A percentile compares a stretch with the other conserved stretches of the same genome.
phyloP scores from a whole-genome alignment of 208 protist genomes.

The Sergeia podlipaevii region DNA sequence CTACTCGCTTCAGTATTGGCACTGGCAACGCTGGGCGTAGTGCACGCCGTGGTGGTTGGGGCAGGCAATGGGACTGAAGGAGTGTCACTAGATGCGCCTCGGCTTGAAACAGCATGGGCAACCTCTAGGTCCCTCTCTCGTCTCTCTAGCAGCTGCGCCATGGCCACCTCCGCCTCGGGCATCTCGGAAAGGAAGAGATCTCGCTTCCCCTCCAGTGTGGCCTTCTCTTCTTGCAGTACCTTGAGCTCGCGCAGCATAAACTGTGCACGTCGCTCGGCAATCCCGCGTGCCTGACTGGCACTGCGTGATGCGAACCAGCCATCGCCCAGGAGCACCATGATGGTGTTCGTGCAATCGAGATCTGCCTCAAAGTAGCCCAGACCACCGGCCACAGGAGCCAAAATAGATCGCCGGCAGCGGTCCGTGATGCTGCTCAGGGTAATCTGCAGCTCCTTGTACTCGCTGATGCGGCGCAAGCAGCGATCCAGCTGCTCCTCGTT shows the following conservation, averaged over 20 bases:
- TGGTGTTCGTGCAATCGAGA: constrained; percentile 75
- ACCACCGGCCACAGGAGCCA: constrained; percentile 79
- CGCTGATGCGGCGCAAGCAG: constrained; percentile 19
- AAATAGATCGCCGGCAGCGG: constrained; percentile 40
- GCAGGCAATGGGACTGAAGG: background rate
- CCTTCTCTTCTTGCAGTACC: constrained; percentile 58
- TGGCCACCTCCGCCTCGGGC: constrained; percentile 44
- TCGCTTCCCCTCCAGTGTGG: constrained; percentile 33
- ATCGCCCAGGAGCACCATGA: constrained; percentile 86
- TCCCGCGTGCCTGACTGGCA: constrained; percentile 63
- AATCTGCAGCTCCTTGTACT: constrained; percentile 47
- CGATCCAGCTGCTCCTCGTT: constrained; percentile 43
- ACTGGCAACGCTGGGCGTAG: background rate
- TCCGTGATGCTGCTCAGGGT: constrained; percentile 53
- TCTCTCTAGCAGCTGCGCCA: constrained; percentile 34
- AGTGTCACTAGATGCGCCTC: background rate
- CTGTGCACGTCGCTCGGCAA: constrained; percentile 53
- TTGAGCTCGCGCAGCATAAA: constrained; percentile 68
- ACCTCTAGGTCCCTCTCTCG: constrained; percentile 15
- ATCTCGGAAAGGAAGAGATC: constrained; percentile 70
- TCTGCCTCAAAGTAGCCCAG: constrained; percentile 79
- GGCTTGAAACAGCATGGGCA: constrained; percentile 8
- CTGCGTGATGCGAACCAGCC: constrained; percentile 88
- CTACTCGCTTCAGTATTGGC: background rate
- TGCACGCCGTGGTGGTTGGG: background rate